These are phyloP conservation scores for Phytophthora syringae DNA, from an alignment of 352 stramenopile species.

Conservation along the genomic window DNA sequence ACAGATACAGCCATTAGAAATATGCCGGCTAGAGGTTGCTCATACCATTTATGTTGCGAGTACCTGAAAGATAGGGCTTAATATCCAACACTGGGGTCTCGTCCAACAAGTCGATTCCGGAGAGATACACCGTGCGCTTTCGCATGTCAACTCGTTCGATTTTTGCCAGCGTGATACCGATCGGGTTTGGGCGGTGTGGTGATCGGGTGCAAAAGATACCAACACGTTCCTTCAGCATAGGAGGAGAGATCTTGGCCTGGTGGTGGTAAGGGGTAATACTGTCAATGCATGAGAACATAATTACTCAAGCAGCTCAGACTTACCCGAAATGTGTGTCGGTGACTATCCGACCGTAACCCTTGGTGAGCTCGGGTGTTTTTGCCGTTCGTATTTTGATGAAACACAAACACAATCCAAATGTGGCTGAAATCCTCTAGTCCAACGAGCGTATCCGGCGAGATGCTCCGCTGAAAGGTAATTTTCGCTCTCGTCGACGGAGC, in stretches of 20 bases:
- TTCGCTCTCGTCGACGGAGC: conserved; percentile 71
- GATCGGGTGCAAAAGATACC: conserved; percentile 97
- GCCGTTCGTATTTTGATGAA: conserved; percentile 91
- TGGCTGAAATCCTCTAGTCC: conserved; percentile 84
- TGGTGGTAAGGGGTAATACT: neutral
- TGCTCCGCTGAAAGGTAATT: conserved; percentile 81
- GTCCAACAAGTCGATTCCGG: conserved; percentile 94
- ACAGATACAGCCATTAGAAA: neutral
- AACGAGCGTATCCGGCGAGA: conserved; percentile 79
- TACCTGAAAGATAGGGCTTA: conserved; percentile 96
- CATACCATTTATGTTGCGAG: neutral
- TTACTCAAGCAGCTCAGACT: neutral
- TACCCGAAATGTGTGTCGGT: conserved; percentile 73
- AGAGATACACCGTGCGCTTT: conserved; percentile 74
- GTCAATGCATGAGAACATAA: neutral
- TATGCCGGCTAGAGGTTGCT: neutral
- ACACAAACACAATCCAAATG: conserved; percentile 91
- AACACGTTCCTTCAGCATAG: conserved; percentile 75
- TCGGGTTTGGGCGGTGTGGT: conserved; percentile 97
- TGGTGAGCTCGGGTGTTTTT: conserved; percentile 74
- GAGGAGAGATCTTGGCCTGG: conserved; percentile 75
- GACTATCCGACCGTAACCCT: conserved; percentile 71
- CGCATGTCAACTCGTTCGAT: conserved; percentile 82
- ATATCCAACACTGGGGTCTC: conserved; percentile 98
- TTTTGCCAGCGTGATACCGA: conserved; percentile 92